phyloP scores from a whole-genome alignment of 192 early-diverging fungal genomes.

The Glomus cerebriforme region DNA sequence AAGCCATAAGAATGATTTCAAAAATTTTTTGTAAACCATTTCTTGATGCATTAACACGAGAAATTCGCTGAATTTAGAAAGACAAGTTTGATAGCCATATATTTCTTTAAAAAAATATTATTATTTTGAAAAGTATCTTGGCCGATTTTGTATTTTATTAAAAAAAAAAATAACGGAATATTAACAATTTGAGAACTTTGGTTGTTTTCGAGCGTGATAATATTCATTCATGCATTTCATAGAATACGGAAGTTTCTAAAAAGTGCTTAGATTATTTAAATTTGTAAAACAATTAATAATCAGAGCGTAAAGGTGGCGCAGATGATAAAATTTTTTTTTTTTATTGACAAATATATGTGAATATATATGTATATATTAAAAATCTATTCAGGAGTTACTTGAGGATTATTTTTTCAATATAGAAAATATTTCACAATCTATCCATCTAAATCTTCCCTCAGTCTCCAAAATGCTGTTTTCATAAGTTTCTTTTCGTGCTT shows the following conservation, averaged over 20 bases:
- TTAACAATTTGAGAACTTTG: not conserved
- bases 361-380: too few relatives aligned
- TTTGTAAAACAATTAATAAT: too few relatives aligned
- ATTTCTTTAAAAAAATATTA: too few relatives aligned
- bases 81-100: not conserved
- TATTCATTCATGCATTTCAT: not conserved
- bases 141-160: too few relatives aligned
- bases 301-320: too few relatives aligned
- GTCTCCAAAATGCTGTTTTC: not conserved
- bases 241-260: not conserved
- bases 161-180: too few relatives aligned
- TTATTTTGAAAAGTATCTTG: too few relatives aligned
- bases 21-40: not conserved
- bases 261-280: not conserved
- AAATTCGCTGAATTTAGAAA: not conserved
- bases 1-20: too few relatives aligned
- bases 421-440: slow-evolving; percentile 4
- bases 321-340: too few relatives aligned
- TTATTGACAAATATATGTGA: too few relatives aligned
- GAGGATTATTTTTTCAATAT: not conserved
- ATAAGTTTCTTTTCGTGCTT: slow-evolving; percentile 7
- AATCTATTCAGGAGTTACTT: too few relatives aligned
- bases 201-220: not conserved
- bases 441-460: slow-evolving; percentile 9
- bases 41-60: not conserved